Percentiles rank a stretch among this genome's conserved stretches.
These are phyloP conservation scores for Narthecium ossifragum DNA, from an alignment of 106 monocot species.

Conservation along the genomic window DNA sequence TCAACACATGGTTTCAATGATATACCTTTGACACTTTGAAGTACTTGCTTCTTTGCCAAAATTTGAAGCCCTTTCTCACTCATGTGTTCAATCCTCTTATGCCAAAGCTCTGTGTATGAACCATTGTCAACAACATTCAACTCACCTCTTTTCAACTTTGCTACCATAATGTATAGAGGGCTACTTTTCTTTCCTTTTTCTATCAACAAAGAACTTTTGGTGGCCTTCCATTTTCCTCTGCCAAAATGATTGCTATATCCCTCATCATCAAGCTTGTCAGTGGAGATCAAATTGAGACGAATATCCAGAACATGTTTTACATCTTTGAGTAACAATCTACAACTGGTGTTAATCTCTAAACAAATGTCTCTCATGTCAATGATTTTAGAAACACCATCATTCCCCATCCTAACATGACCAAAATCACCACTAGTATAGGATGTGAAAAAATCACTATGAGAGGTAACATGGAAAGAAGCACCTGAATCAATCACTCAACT, in stretches of 20 bases:
- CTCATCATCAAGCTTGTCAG: not conserved
- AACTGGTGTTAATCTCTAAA: not conserved
- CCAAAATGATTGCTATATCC: not conserved
- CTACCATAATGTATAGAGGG: conserved; percentile 5
- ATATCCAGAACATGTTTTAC: conserved; percentile 4
- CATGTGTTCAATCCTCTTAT: conserved; percentile 3
- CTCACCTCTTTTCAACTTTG: not conserved
- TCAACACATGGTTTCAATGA: not conserved
- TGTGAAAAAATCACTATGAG: not conserved
- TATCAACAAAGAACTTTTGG: conserved; percentile 5
- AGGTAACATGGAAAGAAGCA: conserved; percentile 5
- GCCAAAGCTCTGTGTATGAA: not conserved
- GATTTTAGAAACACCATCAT: not conserved
- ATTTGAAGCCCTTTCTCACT: not conserved
- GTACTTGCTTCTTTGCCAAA: not conserved
- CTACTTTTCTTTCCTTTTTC: conserved; percentile 5
- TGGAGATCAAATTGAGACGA: conserved; percentile 7
- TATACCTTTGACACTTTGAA: not conserved
- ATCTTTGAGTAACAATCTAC: not conserved
- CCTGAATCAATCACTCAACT: conserved; percentile 1
- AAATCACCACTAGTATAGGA: conserved; percentile 1
- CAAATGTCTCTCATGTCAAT: too few relatives aligned
- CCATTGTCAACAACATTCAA: conserved; percentile 8
- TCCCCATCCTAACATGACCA: not conserved
- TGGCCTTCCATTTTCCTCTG: not conserved